Base-by-base conservation (phyloP, 1,139 yeast species). In the Sugiyamaella xylanicola region DNA sequence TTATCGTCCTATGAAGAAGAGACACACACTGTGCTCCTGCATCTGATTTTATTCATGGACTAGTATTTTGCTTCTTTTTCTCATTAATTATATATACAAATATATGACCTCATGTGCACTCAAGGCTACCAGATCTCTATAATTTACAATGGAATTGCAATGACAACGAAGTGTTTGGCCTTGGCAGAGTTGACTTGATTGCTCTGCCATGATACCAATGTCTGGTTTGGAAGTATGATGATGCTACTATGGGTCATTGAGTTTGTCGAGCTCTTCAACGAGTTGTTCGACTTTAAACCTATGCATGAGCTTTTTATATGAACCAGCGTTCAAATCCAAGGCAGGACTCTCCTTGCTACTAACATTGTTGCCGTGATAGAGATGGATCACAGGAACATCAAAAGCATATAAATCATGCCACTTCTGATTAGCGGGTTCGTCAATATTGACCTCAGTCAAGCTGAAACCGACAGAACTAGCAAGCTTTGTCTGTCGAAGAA, bases 381-480 rank as follows among this genome's bases (percentile, higher is more conserved):
- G 76, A 67, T 91, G 96, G 41, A 90, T 71, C 0, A 92, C 97
- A 0, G 97, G 97, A 1, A 91, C 92, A 67, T 92, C 97, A 70
- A 84, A 90, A 61, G 96, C 87, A 65, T 91, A 92, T 59, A 78
- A 77, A 59, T 89, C 95, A 77, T 84, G 87, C 91, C 95, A 89
- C 52, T 79, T 75, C 53, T 80, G 74, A 69, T 91, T 86, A 52
- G 80, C 81, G 0, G 87, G 85, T 47, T 79, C 75, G 69, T 84
- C 81, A 43, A 92, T 91, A 68, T 92, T 95, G 5, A 88, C 75
- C 22, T 78, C 76, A 11, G 73, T 68, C 56, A 83, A 69, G 9
- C 75, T 68, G 8, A 83, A 48, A 63, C 62, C 42, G 54, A 59
- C 53, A 48, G 55, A n/a, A 51, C 64, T 47, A 59, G 61, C 37